These are phyloP conservation scores for Podaxis sp. DNA, from an alignment of 768 basidiomycete species.

Conservation along the genomic window DNA sequence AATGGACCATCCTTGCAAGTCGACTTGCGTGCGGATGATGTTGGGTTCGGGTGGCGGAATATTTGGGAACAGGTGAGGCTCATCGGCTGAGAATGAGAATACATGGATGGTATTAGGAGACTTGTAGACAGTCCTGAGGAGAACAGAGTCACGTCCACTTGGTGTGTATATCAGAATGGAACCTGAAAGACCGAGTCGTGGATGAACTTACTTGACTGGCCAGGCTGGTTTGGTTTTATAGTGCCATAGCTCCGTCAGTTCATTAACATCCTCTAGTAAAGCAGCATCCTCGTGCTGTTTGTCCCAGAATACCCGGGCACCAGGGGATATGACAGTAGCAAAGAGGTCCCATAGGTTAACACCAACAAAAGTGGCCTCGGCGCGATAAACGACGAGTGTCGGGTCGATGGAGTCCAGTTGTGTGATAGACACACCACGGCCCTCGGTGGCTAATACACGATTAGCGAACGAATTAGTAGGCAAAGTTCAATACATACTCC, in stretches of 20 bases:
- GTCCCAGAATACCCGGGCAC: slow-evolving; percentile 84
- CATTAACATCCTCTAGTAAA: slow-evolving; percentile 86
- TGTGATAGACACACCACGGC: slow-evolving; percentile 88
- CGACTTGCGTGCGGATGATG: slow-evolving; percentile 92
- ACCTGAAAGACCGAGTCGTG: slow-evolving; percentile 8
- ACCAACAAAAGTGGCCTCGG: slow-evolving; percentile 96
- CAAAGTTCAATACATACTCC: slow-evolving; percentile 53
- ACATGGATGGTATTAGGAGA: slow-evolving; percentile 94
- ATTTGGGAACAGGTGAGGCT: slow-evolving; percentile 80
- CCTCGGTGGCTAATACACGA: slow-evolving; percentile 64
- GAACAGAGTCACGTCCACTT: slow-evolving; percentile 87
- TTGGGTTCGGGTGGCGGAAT: slow-evolving; percentile 68
- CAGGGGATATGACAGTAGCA: slow-evolving; percentile 82
- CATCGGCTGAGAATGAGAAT: slow-evolving; percentile 93
- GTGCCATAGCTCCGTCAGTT: slow-evolving; percentile 92
- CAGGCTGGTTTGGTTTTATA: slow-evolving; percentile 89
- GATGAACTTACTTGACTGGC: slow-evolving; percentile 78
- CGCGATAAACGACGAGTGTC: slow-evolving; percentile 92
- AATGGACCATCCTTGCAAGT: slow-evolving; percentile 98
- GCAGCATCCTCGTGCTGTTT: slow-evolving; percentile 85
- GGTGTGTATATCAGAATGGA: slow-evolving; percentile 14
- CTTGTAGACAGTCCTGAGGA: slow-evolving; percentile 95
- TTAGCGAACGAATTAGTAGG: slow-evolving; percentile 12
- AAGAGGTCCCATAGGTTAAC: slow-evolving; percentile 95
- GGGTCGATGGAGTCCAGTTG: slow-evolving; percentile 97